phyloP scores from a whole-genome alignment of 2,329 filamentous ascomycete genomes.

The Cladosporium sp. region DNA sequence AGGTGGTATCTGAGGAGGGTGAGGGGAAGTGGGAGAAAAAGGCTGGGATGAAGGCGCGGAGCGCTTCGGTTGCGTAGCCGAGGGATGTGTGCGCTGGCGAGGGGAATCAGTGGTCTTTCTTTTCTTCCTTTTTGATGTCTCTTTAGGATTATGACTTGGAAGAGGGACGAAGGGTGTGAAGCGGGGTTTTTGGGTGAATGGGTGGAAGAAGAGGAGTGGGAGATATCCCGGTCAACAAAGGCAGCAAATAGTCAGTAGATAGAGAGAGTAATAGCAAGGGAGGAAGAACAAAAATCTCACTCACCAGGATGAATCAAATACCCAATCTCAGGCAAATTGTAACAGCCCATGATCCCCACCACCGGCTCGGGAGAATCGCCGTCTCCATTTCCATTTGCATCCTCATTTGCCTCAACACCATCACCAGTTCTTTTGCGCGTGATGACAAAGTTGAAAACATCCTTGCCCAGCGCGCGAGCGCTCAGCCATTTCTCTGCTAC shows the following conservation, averaged over 20 bases:
- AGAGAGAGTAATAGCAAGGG: not conserved
- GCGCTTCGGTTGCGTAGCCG: constrained; percentile 43
- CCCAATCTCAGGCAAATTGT: constrained; percentile 39
- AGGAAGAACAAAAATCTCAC: constrained; percentile 26
- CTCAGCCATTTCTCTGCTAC: constrained; percentile 35
- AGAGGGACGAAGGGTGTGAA: not conserved
- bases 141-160: not conserved
- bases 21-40: constrained; percentile 36
- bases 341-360: constrained; percentile 41
- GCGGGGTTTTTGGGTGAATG: not conserved
- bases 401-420: too few relatives aligned
- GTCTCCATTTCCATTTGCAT: constrained; percentile 53
- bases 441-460: constrained; percentile 57
- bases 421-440: constrained; percentile 27
- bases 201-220: not conserved
- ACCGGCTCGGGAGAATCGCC: constrained; percentile 29
- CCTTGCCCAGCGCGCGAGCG: constrained; percentile 31
- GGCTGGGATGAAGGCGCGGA: constrained; percentile 38
- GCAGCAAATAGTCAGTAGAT: too few relatives aligned
- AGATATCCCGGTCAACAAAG: not conserved
- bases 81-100: constrained; percentile 27
- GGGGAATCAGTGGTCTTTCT: not conserved
- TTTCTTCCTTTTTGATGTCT: too few relatives aligned
- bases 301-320: constrained; percentile 39
- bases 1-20: not conserved